Percentiles rank a stretch among this genome's conserved stretches.
These are phyloP conservation scores for Hypsizygus marmoreus DNA, from an alignment of 768 basidiomycete genomes.

Conservation along the genomic window DNA sequence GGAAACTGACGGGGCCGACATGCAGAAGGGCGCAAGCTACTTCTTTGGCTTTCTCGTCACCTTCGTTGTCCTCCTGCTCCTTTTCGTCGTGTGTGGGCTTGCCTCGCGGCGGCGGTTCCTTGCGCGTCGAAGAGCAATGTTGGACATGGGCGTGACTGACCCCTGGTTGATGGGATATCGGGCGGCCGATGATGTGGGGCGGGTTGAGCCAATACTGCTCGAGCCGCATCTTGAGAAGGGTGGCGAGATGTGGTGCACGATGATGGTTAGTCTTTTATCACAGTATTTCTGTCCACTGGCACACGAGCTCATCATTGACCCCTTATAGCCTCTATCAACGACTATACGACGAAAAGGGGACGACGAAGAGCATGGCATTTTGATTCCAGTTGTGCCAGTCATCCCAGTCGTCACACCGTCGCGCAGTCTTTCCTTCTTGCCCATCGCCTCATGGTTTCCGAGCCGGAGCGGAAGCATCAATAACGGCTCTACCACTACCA, in stretches of 20 bases:
- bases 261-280: conserved; percentile 13
- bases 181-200: conserved; percentile 5
- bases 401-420: not conserved
- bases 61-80: conserved; percentile 47
- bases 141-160: conserved; percentile 12
- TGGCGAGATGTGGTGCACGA: conserved; percentile 7
- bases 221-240: conserved; percentile 17
- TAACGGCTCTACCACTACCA: not conserved
- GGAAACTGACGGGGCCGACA: conserved; percentile 3
- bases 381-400: too few relatives aligned
- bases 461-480: not conserved
- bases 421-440: conserved; percentile 5
- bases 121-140: conserved; percentile 24
- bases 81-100: conserved; percentile 55
- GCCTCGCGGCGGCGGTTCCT: conserved; percentile 43
- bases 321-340: conserved; percentile 16
- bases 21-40: conserved; percentile 40
- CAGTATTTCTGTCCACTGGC: too few relatives aligned
- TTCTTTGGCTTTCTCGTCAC: conserved; percentile 57
- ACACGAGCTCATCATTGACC: too few relatives aligned
- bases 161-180: conserved; percentile 18
- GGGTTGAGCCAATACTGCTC: conserved; percentile 13
- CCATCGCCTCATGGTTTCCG: conserved; percentile 15
- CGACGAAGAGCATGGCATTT: too few relatives aligned
- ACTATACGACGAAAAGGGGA: too few relatives aligned